Evolutionary conservation across 495 filamentous ascomycete genomes (phyloP), one percentile per base, ranked within the genome.

Genomic region (Rusavskia elegans): DNA sequence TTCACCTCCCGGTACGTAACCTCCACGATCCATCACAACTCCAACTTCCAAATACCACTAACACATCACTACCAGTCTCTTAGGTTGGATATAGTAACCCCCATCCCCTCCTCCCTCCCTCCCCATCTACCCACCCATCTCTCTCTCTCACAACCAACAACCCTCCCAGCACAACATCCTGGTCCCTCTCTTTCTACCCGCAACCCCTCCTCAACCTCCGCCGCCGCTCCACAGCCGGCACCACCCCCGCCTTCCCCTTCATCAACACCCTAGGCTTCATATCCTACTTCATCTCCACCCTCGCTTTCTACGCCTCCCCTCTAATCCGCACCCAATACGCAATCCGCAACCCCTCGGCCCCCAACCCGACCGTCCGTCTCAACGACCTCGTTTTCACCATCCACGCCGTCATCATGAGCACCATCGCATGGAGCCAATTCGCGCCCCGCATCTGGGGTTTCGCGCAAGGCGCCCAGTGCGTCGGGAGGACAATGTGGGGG

Each of bases 141-240:
- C 1, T 23, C 49, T 0, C 25, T 6, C 25, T 6, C 4, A 27
- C 36, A 53, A 3, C 42, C 19, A 10, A 6, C 11, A 59, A 23
- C 20, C 48, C 21, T 7, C 30, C n/a, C 25, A 77, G 75, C 66
- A 80, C 78, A 53, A 49, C 81, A n/a, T 77, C 75, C 61, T 93
- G 89, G 89, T 85, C 83, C 1, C 63, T 83, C 38, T 94, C 87
- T 13, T 97, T 95, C 68, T 98, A 96, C 63, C 90, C 93, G 1
- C 92, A 97, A 60, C 76, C 83, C 1, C 64, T 89, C 38, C 74
- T 79, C 52, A 98, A 94, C 71, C 81, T 72, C 63, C 73, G 67
- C 29, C 79, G 88, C 19, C 72, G 74, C 23, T 83, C 88, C 3
- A 95, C 89, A 4, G 74, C 77, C 5, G 92, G 92, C 10, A 79